Evolutionary conservation across 495 filamentous ascomycete species (phyloP), one percentile per base, ranked within the genome.

Genomic region (Aspergillus haitiensis): DNA sequence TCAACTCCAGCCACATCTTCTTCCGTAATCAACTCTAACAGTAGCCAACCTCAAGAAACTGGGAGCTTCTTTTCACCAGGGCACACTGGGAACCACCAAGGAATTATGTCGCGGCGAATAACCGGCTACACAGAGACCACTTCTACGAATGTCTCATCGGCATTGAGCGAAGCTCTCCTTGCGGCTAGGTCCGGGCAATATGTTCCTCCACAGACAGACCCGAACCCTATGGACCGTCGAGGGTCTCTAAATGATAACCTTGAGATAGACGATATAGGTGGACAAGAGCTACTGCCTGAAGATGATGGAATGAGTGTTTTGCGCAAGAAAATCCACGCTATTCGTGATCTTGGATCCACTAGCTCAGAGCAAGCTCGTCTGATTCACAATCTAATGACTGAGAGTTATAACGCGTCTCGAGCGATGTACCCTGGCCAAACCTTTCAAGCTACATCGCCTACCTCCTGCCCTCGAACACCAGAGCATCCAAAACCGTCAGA

Each of bases 301-400:
- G 91, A 99, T 71, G 94, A 99, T 79, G 94, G 94, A 34, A 96
- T 96, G 89, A 79, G 85, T 7, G 72, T 75, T 53, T 72, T 98
- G 57, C 79, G 94, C 56, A 82, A 78, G 60, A 87, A 86, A 70
- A 93, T 99, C 59, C 81, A 90, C 40, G 82, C 81, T 35, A 93
- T 99, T 56, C 85, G 90, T 59, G 72, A 78, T 37, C 73, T 82
- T 13, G 78, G 84, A 8, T 75, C 88, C 27, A 72, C 84, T n/a
- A 85, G 83, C 56, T 72, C 80, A 15, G 86, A 92, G 58, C 97
- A 93, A 77, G 94, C 95, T 31, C 84, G 78, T 58, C 73, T 88
- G 78, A 88, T 99, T 73, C 94, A 98, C 72, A 74, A 80, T 37
- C 67, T 97, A 52, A 88, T 98, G 82, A 89, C 83, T 47, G 89